Conservation (phyloP, 2,329 filamentous ascomycete genomes). For the Tolypocladium tundrense region DNA sequence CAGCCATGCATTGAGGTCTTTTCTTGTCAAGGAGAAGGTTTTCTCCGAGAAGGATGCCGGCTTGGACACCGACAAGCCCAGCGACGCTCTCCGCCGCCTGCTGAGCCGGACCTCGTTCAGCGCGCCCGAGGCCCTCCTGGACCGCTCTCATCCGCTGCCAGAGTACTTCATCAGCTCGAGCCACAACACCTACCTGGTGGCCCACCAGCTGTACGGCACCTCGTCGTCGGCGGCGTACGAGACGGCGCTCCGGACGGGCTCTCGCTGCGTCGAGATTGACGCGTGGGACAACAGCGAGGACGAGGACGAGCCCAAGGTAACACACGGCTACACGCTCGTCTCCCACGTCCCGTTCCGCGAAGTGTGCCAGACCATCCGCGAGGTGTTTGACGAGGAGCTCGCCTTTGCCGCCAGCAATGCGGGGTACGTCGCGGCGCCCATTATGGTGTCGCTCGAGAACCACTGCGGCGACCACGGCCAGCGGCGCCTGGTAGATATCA, state of each 20-base stretch:
- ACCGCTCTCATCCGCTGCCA: conserved; percentile 49
- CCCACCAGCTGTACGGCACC: conserved; percentile 57
- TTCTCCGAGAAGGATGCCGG: conserved; percentile 37
- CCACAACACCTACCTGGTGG: conserved; percentile 64
- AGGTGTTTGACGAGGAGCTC: conserved; percentile 50
- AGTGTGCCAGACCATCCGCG: conserved; percentile 56
- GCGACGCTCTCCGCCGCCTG: conserved; percentile 36
- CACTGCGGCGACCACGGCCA: conserved; percentile 53
- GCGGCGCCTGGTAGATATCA: conserved; percentile 50
- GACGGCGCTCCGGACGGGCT: conserved; percentile 49
- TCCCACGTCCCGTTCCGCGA: conserved; percentile 54
- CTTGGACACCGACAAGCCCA: conserved; percentile 28
- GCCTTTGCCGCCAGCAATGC: conserved; percentile 24
- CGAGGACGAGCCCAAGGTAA: conserved; percentile 56
- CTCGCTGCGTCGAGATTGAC: conserved; percentile 63
- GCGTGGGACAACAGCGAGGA: conserved; percentile 58
- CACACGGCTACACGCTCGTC: conserved; percentile 59
- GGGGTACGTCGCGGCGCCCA: conserved; percentile 38
- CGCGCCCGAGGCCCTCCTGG: conserved; percentile 43
- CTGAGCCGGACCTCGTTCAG: conserved; percentile 47
- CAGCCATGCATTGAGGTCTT: conserved; percentile 46
- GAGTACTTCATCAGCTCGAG: conserved; percentile 66
- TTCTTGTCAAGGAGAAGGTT: conserved; percentile 42
- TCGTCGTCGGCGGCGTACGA: conserved; percentile 55
- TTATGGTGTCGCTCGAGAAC: conserved; percentile 58